Conservation (phyloP, 345 rosid species). For the Eucalyptus pauciflora region DNA sequence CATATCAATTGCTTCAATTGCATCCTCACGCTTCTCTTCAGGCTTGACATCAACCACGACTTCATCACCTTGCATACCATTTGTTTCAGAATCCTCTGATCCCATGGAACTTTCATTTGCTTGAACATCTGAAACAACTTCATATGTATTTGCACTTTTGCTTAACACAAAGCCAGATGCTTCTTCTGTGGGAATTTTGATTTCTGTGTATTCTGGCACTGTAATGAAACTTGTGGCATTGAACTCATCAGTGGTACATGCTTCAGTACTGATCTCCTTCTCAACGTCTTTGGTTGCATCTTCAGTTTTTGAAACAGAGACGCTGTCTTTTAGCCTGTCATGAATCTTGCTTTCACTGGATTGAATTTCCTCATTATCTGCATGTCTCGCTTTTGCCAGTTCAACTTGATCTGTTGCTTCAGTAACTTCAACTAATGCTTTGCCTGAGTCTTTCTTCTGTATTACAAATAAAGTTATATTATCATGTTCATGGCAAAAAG, state of each 20-base stretch:
- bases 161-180: background rate
- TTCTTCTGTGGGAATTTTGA: background rate
- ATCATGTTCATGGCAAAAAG: background rate
- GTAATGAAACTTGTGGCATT: background rate
- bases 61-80: background rate
- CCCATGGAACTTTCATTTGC: background rate
- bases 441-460: background rate
- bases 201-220: background rate
- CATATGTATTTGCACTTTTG: background rate
- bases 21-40: background rate
- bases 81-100: background rate
- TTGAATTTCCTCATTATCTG: background rate
- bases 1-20: background rate
- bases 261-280: background rate
- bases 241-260: background rate
- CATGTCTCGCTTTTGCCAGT: background rate
- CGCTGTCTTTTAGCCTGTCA: background rate
- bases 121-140: background rate
- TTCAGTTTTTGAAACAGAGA: background rate
- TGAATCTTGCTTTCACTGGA: background rate
- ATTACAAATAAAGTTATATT: background rate
- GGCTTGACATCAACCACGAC: background rate
- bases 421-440: background rate
- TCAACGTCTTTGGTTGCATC: background rate
- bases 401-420: background rate